These are phyloP conservation scores for Phyllosticta capitalensis DNA, from an alignment of 2,329 filamentous ascomycete species.

Conservation along the genomic window DNA sequence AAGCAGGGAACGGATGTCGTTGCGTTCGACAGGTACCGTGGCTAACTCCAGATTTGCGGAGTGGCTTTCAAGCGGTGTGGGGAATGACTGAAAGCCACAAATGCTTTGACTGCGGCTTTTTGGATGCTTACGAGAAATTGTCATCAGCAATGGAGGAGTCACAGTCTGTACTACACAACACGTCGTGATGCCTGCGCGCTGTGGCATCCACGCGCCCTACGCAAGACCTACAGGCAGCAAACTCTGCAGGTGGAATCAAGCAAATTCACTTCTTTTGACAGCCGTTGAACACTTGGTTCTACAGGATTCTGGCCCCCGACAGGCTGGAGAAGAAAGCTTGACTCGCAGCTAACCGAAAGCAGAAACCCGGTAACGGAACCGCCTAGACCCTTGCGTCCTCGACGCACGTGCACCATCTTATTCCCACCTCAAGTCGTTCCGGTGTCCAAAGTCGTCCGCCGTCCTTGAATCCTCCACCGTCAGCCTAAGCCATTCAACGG, in stretches of 20 bases:
- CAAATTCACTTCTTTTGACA: background rate
- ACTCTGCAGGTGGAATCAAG: background rate
- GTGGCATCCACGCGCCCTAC: background rate
- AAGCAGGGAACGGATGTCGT: background rate
- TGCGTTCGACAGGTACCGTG: background rate
- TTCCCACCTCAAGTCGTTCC: background rate
- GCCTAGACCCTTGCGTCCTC: background rate
- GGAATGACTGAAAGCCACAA: background rate
- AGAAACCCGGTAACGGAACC: background rate
- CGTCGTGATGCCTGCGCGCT: background rate
- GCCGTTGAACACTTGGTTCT: too few relatives aligned
- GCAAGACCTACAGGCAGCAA: background rate
- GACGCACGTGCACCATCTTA: background rate
- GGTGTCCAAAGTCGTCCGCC: background rate
- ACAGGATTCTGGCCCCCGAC: too few relatives aligned
- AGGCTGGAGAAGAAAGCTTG: background rate
- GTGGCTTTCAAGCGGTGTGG: background rate
- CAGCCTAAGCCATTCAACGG: background rate
- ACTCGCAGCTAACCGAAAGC: background rate
- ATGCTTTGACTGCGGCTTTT: background rate
- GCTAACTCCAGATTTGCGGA: background rate
- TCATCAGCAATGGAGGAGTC: background rate
- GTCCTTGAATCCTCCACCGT: background rate
- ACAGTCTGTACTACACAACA: background rate
- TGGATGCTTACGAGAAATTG: background rate